Base-by-base conservation (phyloP, 495 filamentous ascomycete genomes). In the Penicillium alfredii region DNA sequence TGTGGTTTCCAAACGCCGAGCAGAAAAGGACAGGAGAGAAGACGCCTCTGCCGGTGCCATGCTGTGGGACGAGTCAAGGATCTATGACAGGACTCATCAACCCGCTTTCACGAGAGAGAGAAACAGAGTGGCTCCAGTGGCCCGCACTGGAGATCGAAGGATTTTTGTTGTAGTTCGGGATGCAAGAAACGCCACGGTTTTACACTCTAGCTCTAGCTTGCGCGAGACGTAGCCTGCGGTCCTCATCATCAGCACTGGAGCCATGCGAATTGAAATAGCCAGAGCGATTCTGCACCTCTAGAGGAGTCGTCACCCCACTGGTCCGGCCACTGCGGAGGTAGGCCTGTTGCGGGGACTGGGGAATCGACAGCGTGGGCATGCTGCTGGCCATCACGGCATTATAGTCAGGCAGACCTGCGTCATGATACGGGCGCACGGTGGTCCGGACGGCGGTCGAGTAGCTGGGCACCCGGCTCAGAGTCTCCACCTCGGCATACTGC, bases 371-470 rank as follows among this genome's bases (percentile, higher is more conserved):
- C 1, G 49, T 38, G 13, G 46, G 45, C 22, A 61, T 16, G 11
- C 49, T 47, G 23, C 52, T 57, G 8, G 69, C 61, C 4, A 70
- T 62, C 7, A 69, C 74, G 8, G 62, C 49, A 15, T 69, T 54
- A 51, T 80, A 80, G 35, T 68, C 69, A 2, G 76, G 76, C 16
- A 80, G 58, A 11, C 44, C 52, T 3, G 58, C 57, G 26, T 70
- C 73, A 27, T n/a, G n/a, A n/a, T 49, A 65, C 9, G 69, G 68
- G 25, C 71, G 69, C 10, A 77, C 61, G 7, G 73, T 71, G 1
- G 77, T 69, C 29, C 71, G 76, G 11, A 88, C 70, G 1, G 87
- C 87, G 8, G 87, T 89, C 4, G 73, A 67, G 55, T 94, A 94
- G 33, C 81, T 87, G 4, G 87, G 87, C 6, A 92, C 84, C 33